Conservation (phyloP, 495 filamentous ascomycete species). For the Talaromyces thailandensis region DNA sequence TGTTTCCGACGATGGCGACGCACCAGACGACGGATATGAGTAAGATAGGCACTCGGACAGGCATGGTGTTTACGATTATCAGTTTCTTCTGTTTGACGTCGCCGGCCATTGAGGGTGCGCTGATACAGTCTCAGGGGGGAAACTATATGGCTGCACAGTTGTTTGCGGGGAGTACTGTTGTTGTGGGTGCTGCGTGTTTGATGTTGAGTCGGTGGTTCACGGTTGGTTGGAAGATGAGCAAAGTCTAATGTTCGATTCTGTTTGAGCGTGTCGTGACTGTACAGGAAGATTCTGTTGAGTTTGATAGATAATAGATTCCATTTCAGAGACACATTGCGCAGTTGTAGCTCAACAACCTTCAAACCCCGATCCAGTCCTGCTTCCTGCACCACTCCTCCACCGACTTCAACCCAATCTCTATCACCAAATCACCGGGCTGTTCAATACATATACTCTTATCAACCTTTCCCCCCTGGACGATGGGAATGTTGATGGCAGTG, state of each 20-base stretch:
- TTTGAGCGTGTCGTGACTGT: not conserved
- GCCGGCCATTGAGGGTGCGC: conserved; percentile 51
- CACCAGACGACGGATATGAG: conserved; percentile 48
- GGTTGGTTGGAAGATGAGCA: conserved; percentile 6
- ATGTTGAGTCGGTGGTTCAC: conserved; percentile 20
- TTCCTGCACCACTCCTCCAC: not conserved
- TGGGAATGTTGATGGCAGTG: no score
- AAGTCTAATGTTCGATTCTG: not conserved
- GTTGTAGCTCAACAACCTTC: not conserved
- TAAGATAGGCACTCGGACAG: conserved; percentile 57
- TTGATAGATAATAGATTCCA: not conserved
- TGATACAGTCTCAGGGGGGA: conserved; percentile 32
- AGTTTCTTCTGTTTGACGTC: conserved; percentile 54
- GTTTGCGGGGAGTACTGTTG: conserved; percentile 31
- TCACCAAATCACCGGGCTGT: not conserved
- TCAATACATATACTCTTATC: not conserved
- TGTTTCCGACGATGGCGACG: conserved; percentile 46
- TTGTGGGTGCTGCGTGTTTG: conserved; percentile 26
- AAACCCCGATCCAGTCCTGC: not conserved
- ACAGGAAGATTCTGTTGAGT: not conserved
- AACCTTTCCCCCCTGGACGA: not conserved
- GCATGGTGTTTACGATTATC: conserved; percentile 61
- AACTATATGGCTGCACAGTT: conserved; percentile 38
- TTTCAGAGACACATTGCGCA: not conserved
- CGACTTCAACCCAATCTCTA: not conserved